Base-by-base conservation (phyloP, 371 early-diverging fungal genomes). In the Mortierella sp. region DNA sequence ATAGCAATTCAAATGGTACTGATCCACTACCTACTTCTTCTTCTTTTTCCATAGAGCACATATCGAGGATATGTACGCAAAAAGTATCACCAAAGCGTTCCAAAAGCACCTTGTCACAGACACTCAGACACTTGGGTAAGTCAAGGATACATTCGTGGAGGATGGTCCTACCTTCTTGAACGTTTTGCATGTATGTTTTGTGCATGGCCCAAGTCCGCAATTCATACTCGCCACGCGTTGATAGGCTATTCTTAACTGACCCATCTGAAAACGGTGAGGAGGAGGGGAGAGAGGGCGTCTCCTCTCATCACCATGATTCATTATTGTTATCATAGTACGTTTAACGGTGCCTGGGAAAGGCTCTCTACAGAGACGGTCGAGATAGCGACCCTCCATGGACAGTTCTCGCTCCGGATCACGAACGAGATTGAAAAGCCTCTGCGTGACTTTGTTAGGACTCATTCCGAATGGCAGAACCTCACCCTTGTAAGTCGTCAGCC, bases 1-100 rank as follows among this genome's bases (percentile, higher is more conserved):
- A n/a, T n/a, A n/a, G n/a, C n/a, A n/a, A n/a, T n/a, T n/a, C n/a
- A n/a, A n/a, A n/a, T n/a, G n/a, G n/a, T n/a, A n/a, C n/a, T n/a
- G n/a, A n/a, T n/a, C n/a, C n/a, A n/a, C n/a, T n/a, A n/a, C n/a
- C n/a, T n/a, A n/a, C n/a, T 37, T 37, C 37, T 37, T 9, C 3
- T 37, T 37, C 15, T 45, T 23, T 26, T 30, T 37, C 57, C 23
- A 11, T 75, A 87, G 87, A 70, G 87, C 87, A 18, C 76, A 81
- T 48, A 81, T 80, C 47, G 87, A 87, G 69, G 87, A 87, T 60
- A 64, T 75, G 59, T 87, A 87, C 77, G 87, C 87, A 57, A 87
- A 85, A 69, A 82, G 56, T 28, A 81, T 87, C 45, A 73, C 75
- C 26, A 87, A 84, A 63, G 81, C 85, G 52, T 85, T 84, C 25